Evolutionary conservation across 2,329 filamentous ascomycete genomes (phyloP), one percentile per base, ranked within the genome.

Genomic region (Fusarium sp.): DNA sequence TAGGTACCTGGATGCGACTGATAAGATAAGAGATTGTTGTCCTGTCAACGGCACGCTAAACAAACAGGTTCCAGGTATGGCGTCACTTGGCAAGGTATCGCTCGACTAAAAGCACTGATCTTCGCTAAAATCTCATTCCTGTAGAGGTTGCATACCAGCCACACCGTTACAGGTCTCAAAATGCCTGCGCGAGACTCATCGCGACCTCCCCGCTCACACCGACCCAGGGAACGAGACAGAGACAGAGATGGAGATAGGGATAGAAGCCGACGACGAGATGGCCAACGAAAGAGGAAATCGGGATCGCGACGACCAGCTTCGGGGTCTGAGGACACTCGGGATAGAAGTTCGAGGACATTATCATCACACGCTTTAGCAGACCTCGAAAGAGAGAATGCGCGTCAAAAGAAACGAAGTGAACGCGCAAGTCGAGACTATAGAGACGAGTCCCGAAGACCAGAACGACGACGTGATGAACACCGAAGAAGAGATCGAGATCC

Each of bases 311-410:
- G 78, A n/a, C 72, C 78, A 4, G 73, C 68, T 5, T 76, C 81
- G 4, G 75, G 74, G 8, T 75, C 79, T 0, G 81, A 82, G 25
- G 80, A 79, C 7, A 78, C 72, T n/a, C 63, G 71, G 46, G 76
- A 75, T 23, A 64, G 71, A 49, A 68, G 65, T n/a, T 72, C 76
- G 4, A 73, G 75, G 21, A 63, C 76, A 7, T 76, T 86, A 27
- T 86, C 84, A 7, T 77, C 80, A 4, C 87, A 88, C 72, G 89
- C 90, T 7, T 79, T 94, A 50, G 90, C 89, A 14, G 88, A 89
- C 74, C 79, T 94, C 48, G 86, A 93, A 72, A 84, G 87, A 51
- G 80, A 87, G 56, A 90, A 92, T 78, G 75, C 78, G 25, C 77
- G 78, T 21, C 83, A 85, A 27, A 85, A 88, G 67, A 83, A 71